Evolutionary conservation across 495 filamentous ascomycete species (phyloP).

Genomic region (Thozetella sp.): DNA sequence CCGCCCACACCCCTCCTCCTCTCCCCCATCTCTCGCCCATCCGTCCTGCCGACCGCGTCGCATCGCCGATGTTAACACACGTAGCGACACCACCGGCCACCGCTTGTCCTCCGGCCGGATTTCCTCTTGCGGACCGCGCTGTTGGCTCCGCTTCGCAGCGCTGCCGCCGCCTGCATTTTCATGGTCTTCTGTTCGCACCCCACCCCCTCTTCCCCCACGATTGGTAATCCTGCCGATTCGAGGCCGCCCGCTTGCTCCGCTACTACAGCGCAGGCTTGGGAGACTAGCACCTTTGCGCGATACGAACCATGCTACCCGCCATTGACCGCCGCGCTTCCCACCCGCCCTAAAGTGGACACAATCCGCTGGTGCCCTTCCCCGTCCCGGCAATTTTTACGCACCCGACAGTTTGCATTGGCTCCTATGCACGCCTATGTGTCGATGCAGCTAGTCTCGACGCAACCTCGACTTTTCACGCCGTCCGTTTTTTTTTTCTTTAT

Average conservation of each 20-base stretch:
- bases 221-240: conserved; percentile 10
- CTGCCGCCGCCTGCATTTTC: neutral
- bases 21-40: too few species aligned
- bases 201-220: conserved; percentile 1
- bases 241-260: conserved; percentile 10
- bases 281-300: too few species aligned
- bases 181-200: neutral
- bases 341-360: too few species aligned
- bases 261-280: neutral
- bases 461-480: neutral
- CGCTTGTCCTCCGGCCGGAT: too few species aligned
- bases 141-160: conserved; percentile 4
- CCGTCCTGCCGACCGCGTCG: too few species aligned
- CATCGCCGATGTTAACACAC: too few species aligned
- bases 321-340: too few species aligned
- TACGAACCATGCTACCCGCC: too few species aligned
- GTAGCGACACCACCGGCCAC: too few species aligned
- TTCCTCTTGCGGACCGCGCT: conserved; percentile 7
- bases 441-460: neutral
- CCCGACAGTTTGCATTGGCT: neutral
- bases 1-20: too few species aligned
- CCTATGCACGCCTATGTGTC: neutral
- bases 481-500: neutral
- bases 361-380: neutral
- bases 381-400: neutral